A percentile compares a stretch with the other conserved stretches of the same genome.
Evolutionary conservation across 83 land plant species (phyloP).

Genomic region (Picea mariana): DNA sequence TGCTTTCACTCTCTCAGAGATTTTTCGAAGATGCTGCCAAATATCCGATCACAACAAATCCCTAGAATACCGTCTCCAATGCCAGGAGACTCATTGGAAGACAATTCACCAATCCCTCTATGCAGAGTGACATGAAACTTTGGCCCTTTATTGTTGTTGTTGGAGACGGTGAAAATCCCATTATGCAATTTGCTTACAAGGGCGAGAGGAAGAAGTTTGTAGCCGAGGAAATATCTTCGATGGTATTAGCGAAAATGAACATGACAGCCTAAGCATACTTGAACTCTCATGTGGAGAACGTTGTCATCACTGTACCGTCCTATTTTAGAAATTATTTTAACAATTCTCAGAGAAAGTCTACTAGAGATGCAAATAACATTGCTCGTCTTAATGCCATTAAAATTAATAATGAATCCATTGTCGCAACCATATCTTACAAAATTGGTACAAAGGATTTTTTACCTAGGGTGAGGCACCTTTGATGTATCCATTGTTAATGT

Average conservation of each 20-base stretch:
- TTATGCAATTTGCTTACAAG: constrained; percentile 2
- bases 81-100: too few relatives aligned
- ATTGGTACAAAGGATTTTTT: constrained; percentile 1
- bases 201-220: constrained; percentile 24
- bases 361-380: constrained; percentile 22
- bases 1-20: too few relatives aligned
- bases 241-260: constrained; percentile 20
- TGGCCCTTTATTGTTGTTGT: too few relatives aligned
- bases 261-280: constrained; percentile 20
- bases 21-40: too few relatives aligned
- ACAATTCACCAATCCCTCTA: too few relatives aligned
- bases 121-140: too few relatives aligned
- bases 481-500: too few relatives aligned
- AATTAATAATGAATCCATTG: constrained; percentile 26
- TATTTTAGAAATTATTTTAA: constrained; percentile 19
- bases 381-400: constrained; percentile 11
- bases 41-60: too few relatives aligned
- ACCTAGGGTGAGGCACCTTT: constrained; percentile 10
- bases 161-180: too few relatives aligned
- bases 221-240: constrained; percentile 22
- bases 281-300: constrained; percentile 16
- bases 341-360: constrained; percentile 23
- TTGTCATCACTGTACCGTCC: constrained; percentile 25
- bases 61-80: too few relatives aligned
- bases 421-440: too few relatives aligned